These are phyloP conservation scores for Alternaria gansuensis DNA, from an alignment of 2,329 filamentous ascomycete species.

Conservation along the genomic window DNA sequence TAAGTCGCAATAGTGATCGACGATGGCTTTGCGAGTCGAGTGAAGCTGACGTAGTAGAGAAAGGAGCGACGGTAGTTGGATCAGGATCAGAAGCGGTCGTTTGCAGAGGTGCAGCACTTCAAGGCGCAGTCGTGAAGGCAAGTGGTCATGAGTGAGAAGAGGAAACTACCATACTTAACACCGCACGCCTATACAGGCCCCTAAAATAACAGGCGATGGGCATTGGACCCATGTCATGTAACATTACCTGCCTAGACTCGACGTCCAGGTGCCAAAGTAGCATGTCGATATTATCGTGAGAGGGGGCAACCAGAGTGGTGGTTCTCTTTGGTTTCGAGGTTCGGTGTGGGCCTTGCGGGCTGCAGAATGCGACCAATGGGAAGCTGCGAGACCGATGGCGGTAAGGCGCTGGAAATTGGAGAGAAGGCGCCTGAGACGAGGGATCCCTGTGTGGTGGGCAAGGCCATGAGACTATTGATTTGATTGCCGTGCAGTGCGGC, in stretches of 20 bases:
- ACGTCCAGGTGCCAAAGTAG: constrained; percentile 17
- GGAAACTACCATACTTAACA: constrained; percentile 23
- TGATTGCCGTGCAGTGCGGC: constrained; percentile 14
- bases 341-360: constrained; percentile 15
- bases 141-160: constrained; percentile 7
- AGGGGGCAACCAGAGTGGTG: constrained; percentile 24
- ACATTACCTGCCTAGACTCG: constrained; percentile 24
- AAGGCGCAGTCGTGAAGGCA: constrained; percentile 28
- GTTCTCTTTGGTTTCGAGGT: constrained; percentile 28
- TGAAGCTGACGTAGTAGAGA: constrained; percentile 8
- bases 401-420: constrained; percentile 30
- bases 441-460: constrained; percentile 11
- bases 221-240: constrained; percentile 18
- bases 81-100: not conserved
- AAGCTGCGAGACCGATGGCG: constrained; percentile 18
- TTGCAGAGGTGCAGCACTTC: constrained; percentile 29
- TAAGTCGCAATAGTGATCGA: constrained; percentile 5
- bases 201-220: constrained; percentile 12
- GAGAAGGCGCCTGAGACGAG: constrained; percentile 13
- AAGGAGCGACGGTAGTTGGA: constrained; percentile 23
- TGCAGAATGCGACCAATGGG: constrained; percentile 26
- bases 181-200: constrained; percentile 8
- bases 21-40: not conserved
- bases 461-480: constrained; percentile 2
- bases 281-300: constrained; percentile 18